Conservation (phyloP, 2,329 filamentous ascomycete species). For the Clarireedia paspali region DNA sequence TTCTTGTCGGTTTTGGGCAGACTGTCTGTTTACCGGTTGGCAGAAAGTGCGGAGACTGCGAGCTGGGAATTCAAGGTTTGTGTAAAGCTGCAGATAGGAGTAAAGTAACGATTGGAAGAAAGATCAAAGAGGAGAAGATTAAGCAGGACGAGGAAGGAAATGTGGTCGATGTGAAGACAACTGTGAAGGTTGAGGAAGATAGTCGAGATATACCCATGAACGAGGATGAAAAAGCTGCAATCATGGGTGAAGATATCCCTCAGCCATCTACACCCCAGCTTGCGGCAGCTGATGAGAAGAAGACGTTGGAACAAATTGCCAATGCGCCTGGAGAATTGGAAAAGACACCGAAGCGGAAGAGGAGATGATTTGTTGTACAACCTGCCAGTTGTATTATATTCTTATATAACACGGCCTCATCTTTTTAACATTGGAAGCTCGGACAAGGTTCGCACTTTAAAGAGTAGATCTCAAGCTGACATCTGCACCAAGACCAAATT, state of each 20-base stretch:
- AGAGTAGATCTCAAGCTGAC: too few relatives aligned
- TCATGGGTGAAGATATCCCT: not conserved
- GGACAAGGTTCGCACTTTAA: too few relatives aligned
- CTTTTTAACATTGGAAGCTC: not conserved
- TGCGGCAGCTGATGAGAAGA: not conserved
- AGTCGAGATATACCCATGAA: conserved; percentile 1
- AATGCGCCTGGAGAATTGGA: conserved; percentile 12
- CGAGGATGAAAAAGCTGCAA: conserved; percentile 1
- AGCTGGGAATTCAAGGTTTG: conserved; percentile 65
- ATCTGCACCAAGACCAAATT: too few relatives aligned
- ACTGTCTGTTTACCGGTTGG: conserved; percentile 62
- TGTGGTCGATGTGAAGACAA: conserved; percentile 24
- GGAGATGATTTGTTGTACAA: not conserved
- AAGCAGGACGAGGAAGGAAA: conserved; percentile 30
- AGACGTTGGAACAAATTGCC: conserved; percentile 13
- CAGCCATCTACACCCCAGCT: not conserved
- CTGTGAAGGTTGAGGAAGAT: conserved; percentile 30
- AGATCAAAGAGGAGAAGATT: conserved; percentile 36
- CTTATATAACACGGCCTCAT: not conserved
- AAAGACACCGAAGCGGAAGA: conserved; percentile 9
- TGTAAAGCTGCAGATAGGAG: conserved; percentile 65
- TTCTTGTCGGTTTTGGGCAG: conserved; percentile 67
- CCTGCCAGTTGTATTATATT: not conserved
- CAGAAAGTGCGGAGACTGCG: conserved; percentile 73
- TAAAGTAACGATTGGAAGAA: conserved; percentile 52